Conservation (phyloP, 2,329 filamentous ascomycete species). For the Bipolaris zeicola region DNA sequence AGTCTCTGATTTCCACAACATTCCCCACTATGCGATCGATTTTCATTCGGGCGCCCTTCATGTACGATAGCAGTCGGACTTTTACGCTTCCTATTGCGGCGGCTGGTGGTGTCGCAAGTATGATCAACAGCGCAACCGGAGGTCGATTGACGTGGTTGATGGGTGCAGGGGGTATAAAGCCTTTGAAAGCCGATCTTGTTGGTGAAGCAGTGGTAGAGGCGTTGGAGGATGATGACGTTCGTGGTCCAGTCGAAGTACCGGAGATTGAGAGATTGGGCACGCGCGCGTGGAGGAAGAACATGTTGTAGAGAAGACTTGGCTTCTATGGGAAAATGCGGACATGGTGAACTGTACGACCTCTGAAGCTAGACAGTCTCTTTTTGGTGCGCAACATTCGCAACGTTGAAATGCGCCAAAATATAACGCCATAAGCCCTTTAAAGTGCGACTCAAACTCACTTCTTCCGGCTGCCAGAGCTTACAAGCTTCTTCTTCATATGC, state of each 20-base stretch:
- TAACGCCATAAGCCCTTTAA: neutral
- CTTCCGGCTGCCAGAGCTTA: conserved; percentile 67
- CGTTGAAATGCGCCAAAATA: neutral
- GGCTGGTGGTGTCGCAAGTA: conserved; percentile 72
- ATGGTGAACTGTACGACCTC: neutral
- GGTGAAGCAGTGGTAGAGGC: conserved; percentile 90
- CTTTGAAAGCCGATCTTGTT: conserved; percentile 83
- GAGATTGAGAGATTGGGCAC: conserved; percentile 82
- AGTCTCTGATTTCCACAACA: conserved; percentile 71
- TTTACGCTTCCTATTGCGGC: conserved; percentile 86
- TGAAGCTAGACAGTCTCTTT: neutral
- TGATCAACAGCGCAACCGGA: conserved; percentile 78
- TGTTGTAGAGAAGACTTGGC: conserved; percentile 64
- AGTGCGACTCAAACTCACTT: conserved; percentile 54
- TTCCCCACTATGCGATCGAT: conserved; percentile 79
- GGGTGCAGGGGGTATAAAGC: conserved; percentile 83
- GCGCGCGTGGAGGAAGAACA: conserved; percentile 85
- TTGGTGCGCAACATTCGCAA: neutral
- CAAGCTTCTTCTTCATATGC: conserved; percentile 86
- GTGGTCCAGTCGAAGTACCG: conserved; percentile 76
- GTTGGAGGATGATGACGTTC: conserved; percentile 72
- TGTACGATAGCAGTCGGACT: conserved; percentile 83
- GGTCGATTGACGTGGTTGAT: conserved; percentile 77
- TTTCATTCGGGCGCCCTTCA: conserved; percentile 83
- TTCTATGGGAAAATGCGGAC: neutral